Base-by-base conservation (phyloP, 2,329 filamentous ascomycete species). In the Dactylella cylindrospora region DNA sequence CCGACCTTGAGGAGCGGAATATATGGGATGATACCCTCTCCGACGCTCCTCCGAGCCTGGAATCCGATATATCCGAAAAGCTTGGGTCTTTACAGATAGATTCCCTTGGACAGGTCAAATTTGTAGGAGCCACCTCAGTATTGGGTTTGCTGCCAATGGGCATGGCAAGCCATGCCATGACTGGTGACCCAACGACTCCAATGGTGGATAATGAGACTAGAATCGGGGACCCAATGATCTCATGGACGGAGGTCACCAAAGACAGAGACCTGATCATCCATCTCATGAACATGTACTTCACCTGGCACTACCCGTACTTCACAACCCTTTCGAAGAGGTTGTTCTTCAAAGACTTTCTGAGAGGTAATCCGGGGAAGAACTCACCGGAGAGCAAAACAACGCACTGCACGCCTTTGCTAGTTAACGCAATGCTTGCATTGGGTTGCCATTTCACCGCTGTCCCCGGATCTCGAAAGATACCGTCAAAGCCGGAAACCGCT, bases 241-340 rank as follows among this genome's bases (percentile, higher is more conserved):
- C 85, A 49, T 98, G 93, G 93, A 95, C 91, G 0, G 81, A 79
- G 12, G 89, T 95, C 38, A 95, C 89, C 1, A 78, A 83, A 44
- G 89, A 96, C 71, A 79, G 83, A 19, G 81, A 86, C 49, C 78
- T 95, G 38, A 83, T 96, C 67, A 80, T 84, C 12, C 91, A 96
- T 72, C 81, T 98, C 13, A 82, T 98, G 71, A 91, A 90, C 70
- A 90, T 97, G 88, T 98, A 98, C 74, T 97, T 97, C 74, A 89
- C 84, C 68, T 97, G 91, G 86, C 93, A 97, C 73, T 97, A 97
- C 73, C 85, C 90, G 13, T 97, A 93, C 74, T 98, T 97, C 72
- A 91, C 90, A 3, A 93, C 88, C 0, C 77, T 97, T 5, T 91
- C 90, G 9, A 94, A 88, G 71, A 83, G 80, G 29, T 76, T 95